phyloP scores from a whole-genome alignment of 139 green algal genomes.

The Parachlorella kessleri region DNA sequence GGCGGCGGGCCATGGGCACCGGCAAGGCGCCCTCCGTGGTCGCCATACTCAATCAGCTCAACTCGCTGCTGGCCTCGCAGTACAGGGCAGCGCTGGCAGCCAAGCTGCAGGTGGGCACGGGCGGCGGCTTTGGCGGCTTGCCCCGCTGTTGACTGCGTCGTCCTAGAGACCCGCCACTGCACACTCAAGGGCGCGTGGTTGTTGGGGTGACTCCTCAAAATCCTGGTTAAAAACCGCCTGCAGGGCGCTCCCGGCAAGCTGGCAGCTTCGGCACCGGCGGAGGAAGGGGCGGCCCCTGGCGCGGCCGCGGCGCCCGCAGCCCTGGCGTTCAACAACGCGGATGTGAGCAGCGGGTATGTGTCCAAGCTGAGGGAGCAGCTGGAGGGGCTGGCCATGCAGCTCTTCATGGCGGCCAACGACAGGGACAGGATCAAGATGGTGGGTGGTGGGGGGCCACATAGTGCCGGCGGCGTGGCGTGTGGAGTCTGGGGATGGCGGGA shows the following conservation, averaged over 20 bases:
- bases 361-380: conserved; percentile 85
- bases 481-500: too few relatives aligned
- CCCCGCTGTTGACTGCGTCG: too few relatives aligned
- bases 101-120: conserved; percentile 46
- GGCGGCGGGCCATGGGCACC: conserved; percentile 69
- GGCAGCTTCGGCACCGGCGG: conserved; percentile 4
- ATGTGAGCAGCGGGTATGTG: conserved; percentile 79
- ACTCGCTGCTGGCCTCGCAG: conserved; percentile 40
- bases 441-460: not conserved
- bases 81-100: conserved; percentile 43
- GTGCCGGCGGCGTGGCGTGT: too few relatives aligned
- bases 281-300: not conserved
- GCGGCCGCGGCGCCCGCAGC: conserved; percentile 16
- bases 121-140: conserved; percentile 8
- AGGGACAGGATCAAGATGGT: conserved; percentile 66
- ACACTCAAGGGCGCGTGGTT: too few relatives aligned
- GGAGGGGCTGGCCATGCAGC: conserved; percentile 56
- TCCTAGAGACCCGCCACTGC: too few relatives aligned
- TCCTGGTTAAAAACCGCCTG: too few relatives aligned
- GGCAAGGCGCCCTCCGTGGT: conserved; percentile 55
- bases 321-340: conserved; percentile 80
- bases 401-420: conserved; percentile 65
- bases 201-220: too few relatives aligned
- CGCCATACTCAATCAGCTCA: conserved; percentile 50
- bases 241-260: conserved; percentile 17